Conservation (phyloP, 208 protist species). For the Trypanosoma conorhini region DNA sequence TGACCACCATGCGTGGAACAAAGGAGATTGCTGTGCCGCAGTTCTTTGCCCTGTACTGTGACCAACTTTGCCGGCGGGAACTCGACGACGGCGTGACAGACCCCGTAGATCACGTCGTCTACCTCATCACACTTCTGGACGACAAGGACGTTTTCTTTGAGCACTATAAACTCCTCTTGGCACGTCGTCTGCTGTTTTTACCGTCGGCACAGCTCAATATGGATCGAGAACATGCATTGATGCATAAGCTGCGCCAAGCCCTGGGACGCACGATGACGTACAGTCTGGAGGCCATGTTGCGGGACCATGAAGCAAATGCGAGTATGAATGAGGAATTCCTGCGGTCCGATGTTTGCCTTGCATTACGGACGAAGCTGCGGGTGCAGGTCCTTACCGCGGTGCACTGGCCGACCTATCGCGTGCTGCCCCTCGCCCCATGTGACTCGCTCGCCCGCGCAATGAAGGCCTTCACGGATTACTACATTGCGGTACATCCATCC, state of each 20-base stretch:
- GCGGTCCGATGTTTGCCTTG: conserved; percentile 21
- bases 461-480: conserved; percentile 54
- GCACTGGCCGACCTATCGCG: conserved; percentile 42
- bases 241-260: conserved; percentile 43
- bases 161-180: conserved; percentile 48
- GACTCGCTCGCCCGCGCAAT: conserved; percentile 39
- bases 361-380: conserved; percentile 29
- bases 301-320: conserved; percentile 46
- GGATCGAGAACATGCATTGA: conserved; percentile 52
- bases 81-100: conserved; percentile 12
- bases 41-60: conserved; percentile 54
- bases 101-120: conserved; percentile 24
- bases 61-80: conserved; percentile 36
- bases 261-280: conserved; percentile 41
- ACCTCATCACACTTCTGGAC: conserved; percentile 48
- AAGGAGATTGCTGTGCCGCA: conserved; percentile 21
- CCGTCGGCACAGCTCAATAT: conserved; percentile 29
- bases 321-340: conserved; percentile 32
- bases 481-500: conserved; percentile 48
- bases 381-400: conserved; percentile 51
- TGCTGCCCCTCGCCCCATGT: conserved; percentile 29
- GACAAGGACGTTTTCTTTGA: conserved; percentile 70
- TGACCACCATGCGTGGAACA: conserved; percentile 8
- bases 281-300: conserved; percentile 69
- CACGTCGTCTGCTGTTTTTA: conserved; percentile 44